A percentile compares a stretch with the other conserved stretches of the same genome.
phyloP scores from a whole-genome alignment of 2,329 filamentous ascomycete genomes.

The Hymenotorrendiella dingleyae region DNA sequence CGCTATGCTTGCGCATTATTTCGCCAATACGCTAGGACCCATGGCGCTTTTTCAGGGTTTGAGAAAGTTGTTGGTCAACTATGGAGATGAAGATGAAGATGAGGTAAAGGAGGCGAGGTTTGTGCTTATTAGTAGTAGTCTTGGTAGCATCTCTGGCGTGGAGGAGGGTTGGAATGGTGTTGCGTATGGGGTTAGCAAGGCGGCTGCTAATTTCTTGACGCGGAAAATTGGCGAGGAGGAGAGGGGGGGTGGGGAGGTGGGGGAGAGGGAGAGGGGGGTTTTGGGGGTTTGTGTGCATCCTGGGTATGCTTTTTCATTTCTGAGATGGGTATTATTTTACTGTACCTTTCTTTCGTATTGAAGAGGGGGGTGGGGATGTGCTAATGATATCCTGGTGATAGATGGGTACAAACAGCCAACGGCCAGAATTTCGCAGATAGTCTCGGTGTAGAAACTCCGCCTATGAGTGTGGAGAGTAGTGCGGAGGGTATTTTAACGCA shows the following conservation, averaged over 20 bases:
- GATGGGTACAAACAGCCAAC: conserved; percentile 38
- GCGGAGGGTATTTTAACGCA: conserved; percentile 29
- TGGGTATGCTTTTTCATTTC: conserved; percentile 16
- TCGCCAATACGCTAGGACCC: conserved; percentile 40
- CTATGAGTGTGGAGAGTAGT: conserved; percentile 32
- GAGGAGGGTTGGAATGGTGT: conserved; percentile 15
- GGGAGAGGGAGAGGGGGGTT: conserved; percentile 34
- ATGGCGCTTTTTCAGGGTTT: conserved; percentile 40
- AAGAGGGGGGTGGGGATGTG: not conserved
- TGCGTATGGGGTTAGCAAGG: conserved; percentile 41
- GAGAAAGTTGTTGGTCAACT: conserved; percentile 34
- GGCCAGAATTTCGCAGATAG: conserved; percentile 33
- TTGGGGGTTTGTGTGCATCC: conserved; percentile 29
- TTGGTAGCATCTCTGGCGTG: conserved; percentile 22
- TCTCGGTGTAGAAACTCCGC: conserved; percentile 30
- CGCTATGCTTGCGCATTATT: conserved; percentile 34
- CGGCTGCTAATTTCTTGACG: conserved; percentile 32
- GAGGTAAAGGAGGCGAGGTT: conserved; percentile 31
- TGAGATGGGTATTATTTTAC: too few relatives aligned
- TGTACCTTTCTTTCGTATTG: not conserved
- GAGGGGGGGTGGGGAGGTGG: conserved; percentile 30
- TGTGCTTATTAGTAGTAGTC: conserved; percentile 31
- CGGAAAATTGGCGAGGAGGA: conserved; percentile 35
- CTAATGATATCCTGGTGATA: conserved; percentile 5
- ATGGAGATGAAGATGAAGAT: not conserved